phyloP scores from a whole-genome alignment of 1,284 basidiomycete species.

The Porogramme epimiltina region DNA sequence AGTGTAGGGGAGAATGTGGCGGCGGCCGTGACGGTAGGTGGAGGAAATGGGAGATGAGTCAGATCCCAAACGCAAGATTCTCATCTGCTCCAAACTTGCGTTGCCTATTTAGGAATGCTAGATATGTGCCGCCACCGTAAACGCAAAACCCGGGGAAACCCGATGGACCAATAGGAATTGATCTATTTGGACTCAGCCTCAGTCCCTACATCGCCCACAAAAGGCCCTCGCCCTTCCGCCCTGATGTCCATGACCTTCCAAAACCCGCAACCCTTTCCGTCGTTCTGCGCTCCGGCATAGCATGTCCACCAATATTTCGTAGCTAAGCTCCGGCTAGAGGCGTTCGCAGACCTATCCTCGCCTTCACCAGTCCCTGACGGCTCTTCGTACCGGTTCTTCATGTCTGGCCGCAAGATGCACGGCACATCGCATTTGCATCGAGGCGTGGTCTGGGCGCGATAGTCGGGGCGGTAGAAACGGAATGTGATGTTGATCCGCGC shows the following conservation, averaged over 20 bases:
- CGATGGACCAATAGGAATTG: neutral
- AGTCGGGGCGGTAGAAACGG: conserved; percentile 87
- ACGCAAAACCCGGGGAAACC: neutral
- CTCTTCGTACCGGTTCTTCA: conserved; percentile 58
- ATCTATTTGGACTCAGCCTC: neutral
- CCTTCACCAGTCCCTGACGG: neutral
- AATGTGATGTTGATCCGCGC: conserved; percentile 90
- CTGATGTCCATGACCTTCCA: conserved; percentile 82
- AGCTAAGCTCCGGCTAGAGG: conserved; percentile 39
- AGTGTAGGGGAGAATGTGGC: no score
- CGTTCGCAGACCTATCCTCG: neutral
- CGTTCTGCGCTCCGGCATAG: conserved; percentile 79
- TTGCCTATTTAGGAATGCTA: conserved; percentile 14
- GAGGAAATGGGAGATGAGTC: conserved; percentile 1
- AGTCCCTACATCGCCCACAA: conserved; percentile 28
- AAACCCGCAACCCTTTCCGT: conserved; percentile 82
- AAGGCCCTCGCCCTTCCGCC: conserved; percentile 69
- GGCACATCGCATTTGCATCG: conserved; percentile 82
- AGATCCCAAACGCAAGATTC: conserved; percentile 6
- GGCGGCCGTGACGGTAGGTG: neutral
- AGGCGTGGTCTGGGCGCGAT: conserved; percentile 67
- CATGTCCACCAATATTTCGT: conserved; percentile 88
- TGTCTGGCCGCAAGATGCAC: conserved; percentile 76
- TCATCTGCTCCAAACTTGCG: conserved; percentile 16
- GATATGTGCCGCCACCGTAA: neutral